Conservation (phyloP, 2,329 filamentous ascomycete species). For the Karstenula rhodostoma region DNA sequence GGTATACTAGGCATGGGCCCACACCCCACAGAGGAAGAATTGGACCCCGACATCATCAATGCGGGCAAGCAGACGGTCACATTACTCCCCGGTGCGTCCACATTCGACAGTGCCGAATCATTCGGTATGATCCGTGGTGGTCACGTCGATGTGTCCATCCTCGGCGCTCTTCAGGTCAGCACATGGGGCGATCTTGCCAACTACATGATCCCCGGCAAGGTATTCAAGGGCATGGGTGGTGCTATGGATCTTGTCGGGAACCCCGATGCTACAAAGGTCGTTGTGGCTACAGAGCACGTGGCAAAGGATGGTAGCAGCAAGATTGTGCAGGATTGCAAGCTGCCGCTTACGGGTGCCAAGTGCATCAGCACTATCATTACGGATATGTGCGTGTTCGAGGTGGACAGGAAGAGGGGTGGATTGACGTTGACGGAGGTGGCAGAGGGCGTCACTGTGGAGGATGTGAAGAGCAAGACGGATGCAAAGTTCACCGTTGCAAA, state of each 20-base stretch:
- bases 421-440: constrained; percentile 84
- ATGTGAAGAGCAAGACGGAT: constrained; percentile 86
- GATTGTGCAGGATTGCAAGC: constrained; percentile 74
- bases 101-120: constrained; percentile 86
- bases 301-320: constrained; percentile 92
- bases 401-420: constrained; percentile 70
- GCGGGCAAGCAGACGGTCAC: constrained; percentile 94
- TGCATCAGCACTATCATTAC: constrained; percentile 52
- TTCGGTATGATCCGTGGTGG: constrained; percentile 94
- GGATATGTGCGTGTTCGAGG: constrained; percentile 61
- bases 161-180: constrained; percentile 89
- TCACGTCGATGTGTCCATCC: constrained; percentile 84
- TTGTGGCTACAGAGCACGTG: constrained; percentile 93
- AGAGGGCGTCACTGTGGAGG: constrained; percentile 84
- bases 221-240: constrained; percentile 85
- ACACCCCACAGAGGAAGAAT: constrained; percentile 66
- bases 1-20: constrained; percentile 57
- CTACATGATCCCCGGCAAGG: constrained; percentile 91
- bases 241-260: constrained; percentile 92
- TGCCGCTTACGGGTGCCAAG: constrained; percentile 49
- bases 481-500: constrained; percentile 81
- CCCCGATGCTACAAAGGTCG: constrained; percentile 82
- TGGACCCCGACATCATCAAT: constrained; percentile 90
- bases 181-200: constrained; percentile 83
- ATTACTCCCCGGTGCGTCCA: constrained; percentile 77